Evolutionary conservation across 139 green algal species (phyloP), one percentile per base, ranked within the genome.

Genomic region (Volvox africanus): DNA sequence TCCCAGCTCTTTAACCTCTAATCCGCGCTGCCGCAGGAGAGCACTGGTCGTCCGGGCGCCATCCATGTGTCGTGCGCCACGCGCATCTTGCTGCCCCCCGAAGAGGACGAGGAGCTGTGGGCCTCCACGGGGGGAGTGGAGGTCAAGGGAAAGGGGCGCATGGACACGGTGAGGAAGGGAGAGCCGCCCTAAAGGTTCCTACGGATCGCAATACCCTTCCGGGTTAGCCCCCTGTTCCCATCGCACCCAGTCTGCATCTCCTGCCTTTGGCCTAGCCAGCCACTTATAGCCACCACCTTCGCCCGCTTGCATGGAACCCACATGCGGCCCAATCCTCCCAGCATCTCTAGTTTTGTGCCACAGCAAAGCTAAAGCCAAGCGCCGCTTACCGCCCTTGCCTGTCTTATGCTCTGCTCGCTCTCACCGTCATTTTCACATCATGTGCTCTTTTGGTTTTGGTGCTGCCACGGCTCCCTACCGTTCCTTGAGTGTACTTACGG

Each of bases 111-210:
- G 68, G 36, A 82, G 84, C 21, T 75, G 62, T 81, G 68, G 84
- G 80, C 87, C 75, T 30, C 73, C n/a, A 89, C 80, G 2, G 91
- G 88, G 0, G 82, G 86, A 2, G 71, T 92, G 14, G 89, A 94
- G 35, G 84, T 95, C 55, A 95, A 95, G 79, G 93, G 93, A 78
- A 94, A 93, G 92, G 93, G 92, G 26, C 22, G 21, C 35, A 95
- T 95, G 93, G 21, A 92, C 30, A 94, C 93, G 69, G 37, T 89
- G 33, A 65, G 82, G 26, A 26, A 20, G 21, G 50, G 80, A 2
- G 19, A 30, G 26, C 17, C 78, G 35, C 3, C 1, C 36, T 11
- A 44, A 5, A 68, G 36, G 35, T 32, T 82, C 19, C 3, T 35
- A 20, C 17, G 5, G n/a, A n/a, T n/a, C 24, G 32, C 33, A 62